Base-by-base conservation (phyloP, 306 rosid species). In the Argentina anserina region DNA sequence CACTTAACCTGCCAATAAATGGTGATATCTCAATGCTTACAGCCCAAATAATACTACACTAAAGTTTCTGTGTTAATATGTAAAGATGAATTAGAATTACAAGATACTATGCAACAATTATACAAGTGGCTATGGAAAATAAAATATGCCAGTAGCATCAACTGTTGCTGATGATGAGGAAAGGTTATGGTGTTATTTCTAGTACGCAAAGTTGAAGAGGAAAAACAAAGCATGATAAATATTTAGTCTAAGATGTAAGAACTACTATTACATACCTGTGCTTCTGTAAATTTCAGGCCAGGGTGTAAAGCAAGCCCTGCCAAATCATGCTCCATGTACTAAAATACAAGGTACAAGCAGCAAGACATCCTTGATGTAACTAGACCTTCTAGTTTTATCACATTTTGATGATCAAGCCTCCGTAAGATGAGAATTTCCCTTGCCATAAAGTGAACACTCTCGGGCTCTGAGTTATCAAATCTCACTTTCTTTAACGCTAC, bases 351-450 rank as follows among this genome's bases (percentile, higher is more conserved):
- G 87, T 92, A 92, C 71, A 92, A 80, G 81, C 96, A 89, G 92
- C 97, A 92, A 49, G 97, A 92, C 97, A 92, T 92, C 83, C 97
- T 90, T 81, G 97, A 92, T 7, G 97, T 92, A 56, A 92, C 97
- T 68, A 92, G 80, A 78, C 97, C 97, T 81, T 90, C 96, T 62
- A 92, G 79, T 81, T 90, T 92, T 75, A 92, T 90, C 63, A 92
- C 92, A 81, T 92, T 92, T 55, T 88, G 94, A 84, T 92, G 97
- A 81, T 92, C 90, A 70, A 92, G 97, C 84, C 97, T 83, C 2
- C 97, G 96, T 72, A 92, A 85, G 79, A 92, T 90, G 81, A 87
- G 97, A 83, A 92, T 92, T 85, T 92, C 97, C 84, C 97, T 85
- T 40, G 96, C 96, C 97, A 92, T 92, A 83, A 92, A 92, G 43